phyloP scores from a whole-genome alignment of 164 flowering plant species.

The Stephania japonica region DNA sequence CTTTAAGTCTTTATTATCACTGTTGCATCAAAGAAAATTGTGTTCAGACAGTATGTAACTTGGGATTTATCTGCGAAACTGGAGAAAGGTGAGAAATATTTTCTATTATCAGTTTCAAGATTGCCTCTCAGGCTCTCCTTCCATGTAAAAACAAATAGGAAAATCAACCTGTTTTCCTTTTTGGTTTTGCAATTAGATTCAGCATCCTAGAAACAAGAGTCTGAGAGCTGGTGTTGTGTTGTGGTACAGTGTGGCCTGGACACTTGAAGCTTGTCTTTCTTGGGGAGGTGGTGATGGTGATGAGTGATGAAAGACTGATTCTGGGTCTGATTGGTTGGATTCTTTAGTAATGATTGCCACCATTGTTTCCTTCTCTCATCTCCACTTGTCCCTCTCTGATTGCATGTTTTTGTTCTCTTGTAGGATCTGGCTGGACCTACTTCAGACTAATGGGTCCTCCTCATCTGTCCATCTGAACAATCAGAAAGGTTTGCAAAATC shows the following conservation, averaged over 20 bases:
- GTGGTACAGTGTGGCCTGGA: too few species aligned
- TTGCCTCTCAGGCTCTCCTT: not conserved
- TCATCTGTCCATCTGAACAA: conserved; percentile 1
- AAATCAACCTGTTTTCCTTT: not conserved
- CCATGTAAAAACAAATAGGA: not conserved
- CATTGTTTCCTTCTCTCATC: conserved; percentile 37
- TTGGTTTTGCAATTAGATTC: not conserved
- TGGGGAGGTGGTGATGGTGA: conserved; percentile 6
- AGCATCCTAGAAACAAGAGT: conserved; percentile 5
- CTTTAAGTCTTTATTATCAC: conserved; percentile 10
- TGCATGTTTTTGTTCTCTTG: conserved; percentile 14
- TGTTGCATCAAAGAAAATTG: conserved; percentile 10
- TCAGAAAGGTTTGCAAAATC: not conserved
- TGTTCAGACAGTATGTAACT: not conserved
- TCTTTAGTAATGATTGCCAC: conserved; percentile 38
- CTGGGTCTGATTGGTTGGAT: conserved; percentile 28
- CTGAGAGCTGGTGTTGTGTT: conserved; percentile 1
- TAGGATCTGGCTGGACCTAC: conserved; percentile 19
- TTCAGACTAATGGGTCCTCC: conserved; percentile 19
- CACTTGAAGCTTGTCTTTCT: conserved; percentile 5
- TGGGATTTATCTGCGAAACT: not conserved
- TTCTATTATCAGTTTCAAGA: not conserved
- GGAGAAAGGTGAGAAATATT: not conserved
- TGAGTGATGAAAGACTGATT: conserved; percentile 28
- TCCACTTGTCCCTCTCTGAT: conserved; percentile 39